Evolutionary conservation across 805 yeast species (phyloP).

Genomic region (Yamadazyma philogaea): DNA sequence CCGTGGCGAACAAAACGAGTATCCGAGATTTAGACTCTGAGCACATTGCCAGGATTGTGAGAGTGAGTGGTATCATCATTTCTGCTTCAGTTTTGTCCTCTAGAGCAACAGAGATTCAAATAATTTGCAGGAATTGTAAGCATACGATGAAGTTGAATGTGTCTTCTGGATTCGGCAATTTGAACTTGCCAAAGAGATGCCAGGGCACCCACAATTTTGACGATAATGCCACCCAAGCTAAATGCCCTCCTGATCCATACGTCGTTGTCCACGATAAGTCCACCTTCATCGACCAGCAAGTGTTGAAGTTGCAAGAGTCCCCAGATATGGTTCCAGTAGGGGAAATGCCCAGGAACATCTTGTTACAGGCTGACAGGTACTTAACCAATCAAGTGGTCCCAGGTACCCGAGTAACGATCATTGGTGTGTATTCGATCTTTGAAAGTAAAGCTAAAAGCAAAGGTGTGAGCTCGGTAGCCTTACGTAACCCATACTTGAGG

Average conservation of each 20-base stretch:
- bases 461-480: constrained; percentile 63
- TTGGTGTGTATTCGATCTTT: constrained; percentile 90
- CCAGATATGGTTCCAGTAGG: constrained; percentile 99
- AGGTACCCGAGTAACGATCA: constrained; percentile 87
- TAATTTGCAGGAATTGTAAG: constrained; percentile 85
- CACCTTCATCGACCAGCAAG: constrained; percentile 91
- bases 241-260: constrained; percentile 91
- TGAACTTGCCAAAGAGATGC: constrained; percentile 67
- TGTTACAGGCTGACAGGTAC: constrained; percentile 84
- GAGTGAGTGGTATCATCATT: constrained; percentile 90
- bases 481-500: constrained; percentile 86
- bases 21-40: constrained; percentile 83
- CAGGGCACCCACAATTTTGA: constrained; percentile 43
- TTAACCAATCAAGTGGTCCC: constrained; percentile 90
- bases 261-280: constrained; percentile 92
- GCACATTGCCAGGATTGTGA: constrained; percentile 83
- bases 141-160: constrained; percentile 68
- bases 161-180: constrained; percentile 66
- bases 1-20: constrained; percentile 67
- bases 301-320: constrained; percentile 89
- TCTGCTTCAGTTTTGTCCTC: constrained; percentile 86
- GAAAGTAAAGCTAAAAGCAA: constrained; percentile 56
- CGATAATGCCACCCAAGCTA: constrained; percentile 49
- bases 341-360: constrained; percentile 93
- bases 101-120: constrained; percentile 76